These are phyloP conservation scores for Penicillium sp. DNA, from an alignment of 2,329 filamentous ascomycete species.

Conservation along the genomic window DNA sequence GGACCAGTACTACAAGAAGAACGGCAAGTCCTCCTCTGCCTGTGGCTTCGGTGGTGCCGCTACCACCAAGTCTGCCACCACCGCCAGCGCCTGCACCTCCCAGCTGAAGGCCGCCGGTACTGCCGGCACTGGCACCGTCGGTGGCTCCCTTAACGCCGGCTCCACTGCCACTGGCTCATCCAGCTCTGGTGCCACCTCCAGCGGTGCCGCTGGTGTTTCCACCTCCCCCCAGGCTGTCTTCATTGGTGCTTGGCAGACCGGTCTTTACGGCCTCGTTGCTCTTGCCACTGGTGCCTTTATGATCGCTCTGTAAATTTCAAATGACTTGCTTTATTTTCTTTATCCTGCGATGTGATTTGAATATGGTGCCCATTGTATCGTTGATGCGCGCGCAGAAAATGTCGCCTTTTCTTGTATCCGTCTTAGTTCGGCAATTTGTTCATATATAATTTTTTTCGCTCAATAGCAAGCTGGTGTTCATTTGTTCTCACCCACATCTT, in stretches of 20 bases:
- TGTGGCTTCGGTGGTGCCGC: constrained; percentile 50
- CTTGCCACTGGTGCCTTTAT: constrained; percentile 47
- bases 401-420: constrained; percentile 7
- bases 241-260: constrained; percentile 44
- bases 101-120: constrained; percentile 31
- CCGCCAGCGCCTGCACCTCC: constrained; percentile 19
- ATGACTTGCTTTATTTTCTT: constrained; percentile 1
- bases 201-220: constrained; percentile 36
- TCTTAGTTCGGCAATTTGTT: constrained; percentile 13
- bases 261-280: constrained; percentile 46
- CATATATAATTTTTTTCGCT: constrained; percentile 12
- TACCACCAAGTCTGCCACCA: constrained; percentile 32
- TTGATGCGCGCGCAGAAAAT: not conserved
- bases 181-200: constrained; percentile 23
- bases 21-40: constrained; percentile 36
- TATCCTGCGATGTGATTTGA: constrained; percentile 4
- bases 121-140: constrained; percentile 42
- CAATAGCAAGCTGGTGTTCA: constrained; percentile 10
- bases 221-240: constrained; percentile 36
- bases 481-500: not conserved
- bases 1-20: constrained; percentile 47
- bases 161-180: constrained; percentile 9
- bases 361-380: constrained; percentile 2
- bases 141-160: constrained; percentile 35
- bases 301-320: constrained; percentile 45